Percentiles rank a stretch among this genome's conserved stretches.
These are phyloP conservation scores for Areca catechu DNA, from an alignment of 176 grass and related monocot species.

Conservation along the genomic window DNA sequence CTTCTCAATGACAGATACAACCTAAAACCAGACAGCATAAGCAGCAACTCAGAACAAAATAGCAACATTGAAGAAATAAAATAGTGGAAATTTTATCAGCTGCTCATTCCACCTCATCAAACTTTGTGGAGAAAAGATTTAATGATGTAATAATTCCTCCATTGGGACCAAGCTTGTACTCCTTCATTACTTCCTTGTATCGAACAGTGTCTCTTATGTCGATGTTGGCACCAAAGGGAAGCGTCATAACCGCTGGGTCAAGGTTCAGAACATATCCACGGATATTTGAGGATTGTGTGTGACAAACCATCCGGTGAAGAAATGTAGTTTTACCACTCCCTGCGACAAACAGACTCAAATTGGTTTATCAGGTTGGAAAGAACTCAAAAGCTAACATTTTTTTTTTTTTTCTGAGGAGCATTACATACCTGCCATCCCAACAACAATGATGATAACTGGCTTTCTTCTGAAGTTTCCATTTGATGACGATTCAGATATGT, in stretches of 20 bases:
- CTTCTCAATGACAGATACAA: conserved; percentile 82
- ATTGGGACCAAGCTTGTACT: conserved; percentile 91
- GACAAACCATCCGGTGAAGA: conserved; percentile 66
- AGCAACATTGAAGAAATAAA: neutral
- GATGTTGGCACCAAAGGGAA: conserved; percentile 89
- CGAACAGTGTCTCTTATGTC: conserved; percentile 83
- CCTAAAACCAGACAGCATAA: conserved; percentile 21
- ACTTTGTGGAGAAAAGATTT: conserved; percentile 85
- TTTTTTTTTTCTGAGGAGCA: neutral
- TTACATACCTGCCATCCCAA: conserved; percentile 73
- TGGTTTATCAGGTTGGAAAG: neutral
- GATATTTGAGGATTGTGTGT: conserved; percentile 45
- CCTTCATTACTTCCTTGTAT: conserved; percentile 98
- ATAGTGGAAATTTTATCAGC: too few relatives aligned
- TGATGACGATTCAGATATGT: conserved; percentile 34
- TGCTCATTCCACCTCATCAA: conserved; percentile 44
- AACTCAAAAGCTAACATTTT: neutral
- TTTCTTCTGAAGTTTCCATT: conserved; percentile 61
- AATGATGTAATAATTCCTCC: conserved; percentile 84
- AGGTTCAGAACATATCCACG: conserved; percentile 87
- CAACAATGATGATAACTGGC: conserved; percentile 80
- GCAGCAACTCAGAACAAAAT: neutral
- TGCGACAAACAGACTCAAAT: conserved; percentile 12
- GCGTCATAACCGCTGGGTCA: conserved; percentile 78
- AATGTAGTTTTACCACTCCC: conserved; percentile 92